Conservation (phyloP, 805 yeast genomes). For the Metschnikowia koreensis region DNA sequence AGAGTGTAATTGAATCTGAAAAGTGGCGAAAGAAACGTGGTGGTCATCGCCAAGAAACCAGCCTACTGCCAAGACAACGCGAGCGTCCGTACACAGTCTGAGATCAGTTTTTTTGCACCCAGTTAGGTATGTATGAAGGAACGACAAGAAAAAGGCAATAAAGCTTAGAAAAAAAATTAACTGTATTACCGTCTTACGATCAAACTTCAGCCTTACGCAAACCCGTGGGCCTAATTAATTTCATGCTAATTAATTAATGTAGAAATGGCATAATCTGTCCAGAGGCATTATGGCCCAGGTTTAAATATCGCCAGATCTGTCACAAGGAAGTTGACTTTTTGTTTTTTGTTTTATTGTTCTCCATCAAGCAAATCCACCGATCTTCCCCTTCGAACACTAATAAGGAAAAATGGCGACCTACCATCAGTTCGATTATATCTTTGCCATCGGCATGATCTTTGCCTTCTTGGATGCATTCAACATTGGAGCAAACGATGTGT, state of each 20-base stretch:
- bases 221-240: conserved; percentile 5
- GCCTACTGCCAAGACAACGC: conserved; percentile 10
- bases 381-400: neutral
- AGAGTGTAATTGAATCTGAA: neutral
- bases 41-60: neutral
- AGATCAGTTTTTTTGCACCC: conserved; percentile 13
- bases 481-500: conserved; percentile 80
- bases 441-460: conserved; percentile 66
- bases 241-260: neutral
- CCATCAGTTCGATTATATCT: conserved; percentile 64
- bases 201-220: neutral
- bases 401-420: conserved; percentile 30
- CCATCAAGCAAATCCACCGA: neutral
- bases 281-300: neutral
- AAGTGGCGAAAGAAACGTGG: conserved; percentile 11
- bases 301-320: neutral
- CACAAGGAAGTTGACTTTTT: neutral
- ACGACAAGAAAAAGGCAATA: conserved; percentile 7
- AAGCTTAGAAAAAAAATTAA: neutral
- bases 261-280: neutral
- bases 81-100: conserved; percentile 6
- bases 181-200: neutral
- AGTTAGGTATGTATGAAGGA: neutral
- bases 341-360: neutral
- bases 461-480: conserved; percentile 79